A percentile compares a stretch with the other conserved stretches of the same genome.
phyloP scores from a whole-genome alignment of 2,329 filamentous ascomycete genomes.

The Aspergillus floridensis region DNA sequence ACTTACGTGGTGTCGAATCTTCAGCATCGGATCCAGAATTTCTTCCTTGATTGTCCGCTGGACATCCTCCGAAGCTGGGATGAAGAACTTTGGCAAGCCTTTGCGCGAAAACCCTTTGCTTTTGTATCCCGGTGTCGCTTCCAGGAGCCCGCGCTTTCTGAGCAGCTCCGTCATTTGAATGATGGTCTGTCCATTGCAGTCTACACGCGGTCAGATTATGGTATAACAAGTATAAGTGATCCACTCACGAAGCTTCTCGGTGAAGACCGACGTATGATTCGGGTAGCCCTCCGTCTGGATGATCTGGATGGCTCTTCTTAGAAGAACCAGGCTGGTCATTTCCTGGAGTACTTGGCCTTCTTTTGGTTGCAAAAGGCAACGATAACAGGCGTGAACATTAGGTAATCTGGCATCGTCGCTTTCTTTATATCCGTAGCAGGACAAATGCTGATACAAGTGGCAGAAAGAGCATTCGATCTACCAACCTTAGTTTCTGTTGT shows the following conservation, averaged over 20 bases:
- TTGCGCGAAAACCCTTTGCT: constrained; percentile 28
- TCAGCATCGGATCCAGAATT: constrained; percentile 32
- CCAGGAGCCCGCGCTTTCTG: constrained; percentile 26
- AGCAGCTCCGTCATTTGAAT: constrained; percentile 30
- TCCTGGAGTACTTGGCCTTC: constrained; percentile 27
- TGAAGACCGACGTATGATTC: constrained; percentile 23
- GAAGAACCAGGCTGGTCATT: constrained; percentile 27
- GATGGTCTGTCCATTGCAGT: constrained; percentile 31
- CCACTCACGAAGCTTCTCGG: constrained; percentile 32
- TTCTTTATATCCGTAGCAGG: constrained; percentile 47
- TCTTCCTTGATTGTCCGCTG: constrained; percentile 24
- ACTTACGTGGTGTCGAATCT: constrained; percentile 35
- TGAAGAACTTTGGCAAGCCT: constrained; percentile 29
- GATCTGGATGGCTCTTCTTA: constrained; percentile 28
- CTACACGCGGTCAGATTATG: constrained; percentile 20
- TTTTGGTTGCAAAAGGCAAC: constrained; percentile 40
- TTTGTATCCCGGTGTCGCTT: constrained; percentile 31
- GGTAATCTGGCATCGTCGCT: constrained; percentile 40
- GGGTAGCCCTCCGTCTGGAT: constrained; percentile 32
- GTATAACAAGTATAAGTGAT: background rate
- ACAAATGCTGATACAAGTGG: constrained; percentile 45
- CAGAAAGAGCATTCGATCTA: constrained; percentile 48
- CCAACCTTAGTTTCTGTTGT: constrained; percentile 10
- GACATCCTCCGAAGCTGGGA: constrained; percentile 21
- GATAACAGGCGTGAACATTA: constrained; percentile 47